phyloP scores from a whole-genome alignment of 495 filamentous ascomycete genomes.

The Penicillium roqueforti region DNA sequence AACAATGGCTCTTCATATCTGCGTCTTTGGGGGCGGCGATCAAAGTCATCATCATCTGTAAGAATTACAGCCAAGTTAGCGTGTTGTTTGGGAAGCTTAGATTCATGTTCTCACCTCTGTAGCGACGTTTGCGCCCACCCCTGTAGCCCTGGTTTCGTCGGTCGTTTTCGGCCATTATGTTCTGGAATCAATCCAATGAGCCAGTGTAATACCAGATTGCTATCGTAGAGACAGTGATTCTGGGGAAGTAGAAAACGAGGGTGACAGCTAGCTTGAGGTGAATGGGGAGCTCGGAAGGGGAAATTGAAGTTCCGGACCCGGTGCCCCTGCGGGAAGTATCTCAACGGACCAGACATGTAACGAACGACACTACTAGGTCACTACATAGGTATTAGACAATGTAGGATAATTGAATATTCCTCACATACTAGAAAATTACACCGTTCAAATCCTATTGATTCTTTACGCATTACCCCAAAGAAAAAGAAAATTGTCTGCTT shows the following conservation, averaged over 20 bases:
- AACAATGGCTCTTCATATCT: constrained; percentile 75
- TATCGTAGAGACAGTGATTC: background rate
- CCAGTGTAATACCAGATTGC: background rate
- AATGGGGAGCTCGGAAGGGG: constrained; percentile 11
- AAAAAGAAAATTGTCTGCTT: constrained; percentile 27
- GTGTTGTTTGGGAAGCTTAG: constrained; percentile 4
- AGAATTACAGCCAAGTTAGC: constrained; percentile 10
- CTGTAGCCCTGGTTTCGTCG: constrained; percentile 54
- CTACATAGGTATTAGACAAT: background rate
- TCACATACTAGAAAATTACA: background rate
- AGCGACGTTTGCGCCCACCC: constrained; percentile 63
- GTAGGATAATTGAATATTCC: background rate
- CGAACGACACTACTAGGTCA: too few relatives aligned
- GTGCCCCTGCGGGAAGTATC: background rate
- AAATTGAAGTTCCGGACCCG: constrained; percentile 15
- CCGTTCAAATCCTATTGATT: background rate
- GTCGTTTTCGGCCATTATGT: constrained; percentile 71
- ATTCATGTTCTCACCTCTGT: constrained; percentile 45
- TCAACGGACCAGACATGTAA: background rate
- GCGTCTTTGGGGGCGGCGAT: constrained; percentile 68
- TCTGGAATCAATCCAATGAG: background rate
- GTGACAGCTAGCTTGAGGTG: constrained; percentile 11
- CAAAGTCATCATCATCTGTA: constrained; percentile 71
- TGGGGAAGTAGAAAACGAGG: background rate
- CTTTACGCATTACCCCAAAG: constrained; percentile 9